Percentiles rank a stretch among this genome's conserved stretches.
Evolutionary conservation across 2,329 filamentous ascomycete species (phyloP).

Genomic region (Alternaria longipes): DNA sequence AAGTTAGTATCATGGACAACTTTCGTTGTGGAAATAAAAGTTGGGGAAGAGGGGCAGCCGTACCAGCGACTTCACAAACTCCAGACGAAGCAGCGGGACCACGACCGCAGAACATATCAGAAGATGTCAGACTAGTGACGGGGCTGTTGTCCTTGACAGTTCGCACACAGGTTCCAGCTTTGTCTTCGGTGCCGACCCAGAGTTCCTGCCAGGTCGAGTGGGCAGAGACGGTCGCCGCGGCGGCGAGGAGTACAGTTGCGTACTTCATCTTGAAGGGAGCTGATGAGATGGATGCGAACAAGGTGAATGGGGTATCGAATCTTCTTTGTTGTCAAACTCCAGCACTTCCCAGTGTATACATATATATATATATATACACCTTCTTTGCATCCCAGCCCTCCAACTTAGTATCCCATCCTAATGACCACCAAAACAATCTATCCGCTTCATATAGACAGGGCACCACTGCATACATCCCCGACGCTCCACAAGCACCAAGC

Average conservation of each 20-base stretch:
- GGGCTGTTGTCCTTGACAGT: slow-evolving; percentile 50
- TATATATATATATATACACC: neutral
- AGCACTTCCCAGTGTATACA: neutral
- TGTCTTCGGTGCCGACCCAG: slow-evolving; percentile 49
- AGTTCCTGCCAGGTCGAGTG: slow-evolving; percentile 53
- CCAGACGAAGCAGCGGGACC: slow-evolving; percentile 34
- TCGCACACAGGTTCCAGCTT: slow-evolving; percentile 40
- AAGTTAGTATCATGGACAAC: slow-evolving; percentile 15
- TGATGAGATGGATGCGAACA: neutral
- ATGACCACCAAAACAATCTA: neutral
- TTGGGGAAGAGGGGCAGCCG: neutral
- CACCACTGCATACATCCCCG: neutral
- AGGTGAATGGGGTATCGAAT: neutral
- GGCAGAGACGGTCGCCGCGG: slow-evolving; percentile 46
- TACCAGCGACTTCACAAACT: slow-evolving; percentile 49
- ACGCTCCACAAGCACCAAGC: neutral
- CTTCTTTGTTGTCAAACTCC: neutral
- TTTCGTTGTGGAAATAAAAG: too few species aligned
- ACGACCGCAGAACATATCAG: slow-evolving; percentile 51
- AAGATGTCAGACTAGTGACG: slow-evolving; percentile 38
- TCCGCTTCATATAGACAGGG: neutral
- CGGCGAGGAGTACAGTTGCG: slow-evolving; percentile 42
- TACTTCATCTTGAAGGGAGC: slow-evolving; percentile 38
- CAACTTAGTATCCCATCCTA: neutral
- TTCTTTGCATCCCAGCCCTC: neutral